phyloP scores from a whole-genome alignment of 164 flowering plant genomes.

The Houttuynia cordata region DNA sequence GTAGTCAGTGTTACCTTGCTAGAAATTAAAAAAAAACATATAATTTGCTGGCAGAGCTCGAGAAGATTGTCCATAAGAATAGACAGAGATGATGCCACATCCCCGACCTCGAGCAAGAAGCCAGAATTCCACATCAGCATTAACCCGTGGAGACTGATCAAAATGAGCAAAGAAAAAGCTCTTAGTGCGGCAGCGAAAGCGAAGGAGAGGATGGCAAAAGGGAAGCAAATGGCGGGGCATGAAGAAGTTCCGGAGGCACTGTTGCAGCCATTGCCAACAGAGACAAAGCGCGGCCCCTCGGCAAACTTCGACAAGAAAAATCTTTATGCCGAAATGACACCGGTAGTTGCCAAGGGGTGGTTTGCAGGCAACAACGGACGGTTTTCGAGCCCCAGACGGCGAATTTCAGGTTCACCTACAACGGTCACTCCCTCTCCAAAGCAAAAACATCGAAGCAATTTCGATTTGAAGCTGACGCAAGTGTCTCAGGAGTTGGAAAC shows the following conservation, averaged over 20 bases:
- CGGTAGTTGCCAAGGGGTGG: slow-evolving; percentile 29
- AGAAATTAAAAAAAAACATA: too few species aligned
- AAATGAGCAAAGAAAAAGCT: slow-evolving; percentile 75
- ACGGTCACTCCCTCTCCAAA: slow-evolving; percentile 39
- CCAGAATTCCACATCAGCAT: slow-evolving; percentile 62
- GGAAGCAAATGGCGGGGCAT: slow-evolving; percentile 9
- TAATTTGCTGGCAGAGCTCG: slow-evolving; percentile 27
- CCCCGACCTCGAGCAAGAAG: slow-evolving; percentile 33
- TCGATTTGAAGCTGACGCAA: slow-evolving; percentile 79
- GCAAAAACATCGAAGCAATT: slow-evolving; percentile 54
- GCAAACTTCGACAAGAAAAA: slow-evolving; percentile 22
- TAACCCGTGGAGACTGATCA: slow-evolving; percentile 84
- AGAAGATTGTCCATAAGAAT: slow-evolving; percentile 54
- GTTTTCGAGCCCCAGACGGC: slow-evolving; percentile 75
- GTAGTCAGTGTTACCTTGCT: too few species aligned
- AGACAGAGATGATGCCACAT: slow-evolving; percentile 32
- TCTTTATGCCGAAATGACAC: slow-evolving; percentile 15
- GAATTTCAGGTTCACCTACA: slow-evolving; percentile 56
- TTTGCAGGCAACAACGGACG: slow-evolving; percentile 31
- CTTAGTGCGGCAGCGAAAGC: slow-evolving; percentile 70
- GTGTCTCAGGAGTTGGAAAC: slow-evolving; percentile 84
- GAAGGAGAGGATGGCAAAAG: slow-evolving; percentile 50
- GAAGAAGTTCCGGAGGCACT: background rate
- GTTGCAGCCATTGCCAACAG: slow-evolving; percentile 70
- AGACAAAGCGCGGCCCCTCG: slow-evolving; percentile 59